These are phyloP conservation scores for Sherardia arvensis DNA, from an alignment of 257 asterid genomes.

Conservation along the genomic window DNA sequence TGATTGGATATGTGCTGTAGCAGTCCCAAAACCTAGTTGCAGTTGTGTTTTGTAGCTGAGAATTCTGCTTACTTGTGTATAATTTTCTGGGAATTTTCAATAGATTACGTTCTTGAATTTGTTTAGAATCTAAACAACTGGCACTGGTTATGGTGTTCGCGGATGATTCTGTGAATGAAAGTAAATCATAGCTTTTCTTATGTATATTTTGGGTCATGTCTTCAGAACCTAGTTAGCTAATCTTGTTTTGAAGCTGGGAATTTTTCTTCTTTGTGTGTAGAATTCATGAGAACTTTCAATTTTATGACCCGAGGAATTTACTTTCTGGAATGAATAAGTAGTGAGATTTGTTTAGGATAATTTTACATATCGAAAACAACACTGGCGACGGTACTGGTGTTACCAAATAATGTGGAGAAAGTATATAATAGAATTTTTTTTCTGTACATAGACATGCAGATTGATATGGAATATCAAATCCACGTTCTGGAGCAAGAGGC, in stretches of 20 bases:
- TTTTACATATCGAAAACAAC: no score
- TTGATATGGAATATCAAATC: conserved; percentile 78
- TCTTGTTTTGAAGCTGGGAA: not conserved
- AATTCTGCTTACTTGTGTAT: no score
- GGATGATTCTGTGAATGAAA: conserved; percentile 15
- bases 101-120: not conserved
- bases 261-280: not conserved
- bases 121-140: conserved; percentile 1
- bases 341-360: not conserved
- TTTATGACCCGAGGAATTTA: not conserved
- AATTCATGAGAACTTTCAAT: not conserved
- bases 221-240: not conserved
- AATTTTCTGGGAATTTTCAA: not conserved
- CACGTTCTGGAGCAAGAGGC: conserved; percentile 95
- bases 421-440: conserved; percentile 29
- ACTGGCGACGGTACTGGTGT: conserved; percentile 46
- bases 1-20: not conserved
- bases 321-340: not conserved
- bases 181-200: conserved; percentile 35
- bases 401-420: conserved; percentile 21
- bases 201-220: not conserved
- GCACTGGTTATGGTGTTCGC: conserved; percentile 51
- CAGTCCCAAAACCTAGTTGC: not conserved
- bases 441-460: conserved; percentile 44
- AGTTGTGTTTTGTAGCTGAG: not conserved